A percentile compares a stretch with the other conserved stretches of the same genome.
phyloP scores from a whole-genome alignment of 164 flowering plant species.

The Macadamia integrifolia region DNA sequence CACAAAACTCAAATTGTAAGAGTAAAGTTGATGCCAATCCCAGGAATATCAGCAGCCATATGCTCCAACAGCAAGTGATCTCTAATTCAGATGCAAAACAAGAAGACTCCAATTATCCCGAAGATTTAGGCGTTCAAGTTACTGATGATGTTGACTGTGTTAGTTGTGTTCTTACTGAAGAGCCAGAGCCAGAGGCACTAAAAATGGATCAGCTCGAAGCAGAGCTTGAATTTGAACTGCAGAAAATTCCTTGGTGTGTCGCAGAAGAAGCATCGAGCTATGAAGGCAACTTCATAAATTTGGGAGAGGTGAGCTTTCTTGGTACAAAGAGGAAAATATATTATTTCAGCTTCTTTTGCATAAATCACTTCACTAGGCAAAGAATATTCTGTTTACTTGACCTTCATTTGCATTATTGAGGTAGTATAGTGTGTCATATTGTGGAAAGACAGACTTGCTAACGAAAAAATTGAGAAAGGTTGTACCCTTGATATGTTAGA shows the following conservation, averaged over 20 bases:
- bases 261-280: conserved; percentile 21
- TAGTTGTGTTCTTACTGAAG: conserved; percentile 60
- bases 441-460: too few relatives aligned
- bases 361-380: not conserved
- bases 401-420: too few relatives aligned
- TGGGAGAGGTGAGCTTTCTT: conserved; percentile 25
- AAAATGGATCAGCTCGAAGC: conserved; percentile 64
- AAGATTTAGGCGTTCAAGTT: conserved; percentile 7
- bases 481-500: too few relatives aligned
- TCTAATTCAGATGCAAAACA: conserved; percentile 1
- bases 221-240: conserved; percentile 62
- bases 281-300: conserved; percentile 16
- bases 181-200: conserved; percentile 30
- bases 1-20: conserved; percentile 14
- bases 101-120: conserved; percentile 11
- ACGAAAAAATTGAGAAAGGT: too few relatives aligned
- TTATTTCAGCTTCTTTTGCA: not conserved
- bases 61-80: conserved; percentile 5
- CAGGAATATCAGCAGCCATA: conserved; percentile 8
- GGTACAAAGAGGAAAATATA: too few relatives aligned
- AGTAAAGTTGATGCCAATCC: conserved; percentile 4
- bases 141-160: conserved; percentile 40
- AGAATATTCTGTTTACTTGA: too few relatives aligned
- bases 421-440: too few relatives aligned
- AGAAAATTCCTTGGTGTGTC: conserved; percentile 44